Conservation (phyloP, 805 yeast species). For the Kodamaea leandrae region DNA sequence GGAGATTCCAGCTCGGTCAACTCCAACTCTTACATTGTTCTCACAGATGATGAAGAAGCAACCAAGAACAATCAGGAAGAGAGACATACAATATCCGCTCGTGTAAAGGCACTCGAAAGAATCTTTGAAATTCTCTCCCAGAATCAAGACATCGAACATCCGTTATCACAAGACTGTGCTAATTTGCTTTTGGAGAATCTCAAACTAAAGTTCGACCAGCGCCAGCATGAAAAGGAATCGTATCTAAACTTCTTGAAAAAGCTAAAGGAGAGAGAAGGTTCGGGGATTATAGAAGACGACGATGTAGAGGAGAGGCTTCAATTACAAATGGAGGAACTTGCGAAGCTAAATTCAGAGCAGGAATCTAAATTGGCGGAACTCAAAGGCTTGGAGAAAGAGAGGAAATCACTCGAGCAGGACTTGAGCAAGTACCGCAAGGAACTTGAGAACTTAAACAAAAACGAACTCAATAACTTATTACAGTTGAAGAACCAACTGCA, state of each 20-base stretch:
- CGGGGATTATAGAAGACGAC: conserved; percentile 12
- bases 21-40: conserved; percentile 14
- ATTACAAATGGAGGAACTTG: conserved; percentile 33
- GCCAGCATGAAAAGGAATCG: conserved; percentile 72
- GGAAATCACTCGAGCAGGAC: conserved; percentile 47
- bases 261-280: conserved; percentile 39
- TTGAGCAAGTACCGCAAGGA: conserved; percentile 44
- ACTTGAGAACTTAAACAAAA: conserved; percentile 29
- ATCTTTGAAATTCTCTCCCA: conserved; percentile 68
- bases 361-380: conserved; percentile 31
- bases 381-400: conserved; percentile 39
- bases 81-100: conserved; percentile 39
- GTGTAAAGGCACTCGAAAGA: conserved; percentile 54
- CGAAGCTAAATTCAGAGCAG: conserved; percentile 40
- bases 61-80: conserved; percentile 4
- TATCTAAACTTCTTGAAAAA: conserved; percentile 72
- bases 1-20: conserved; percentile 3
- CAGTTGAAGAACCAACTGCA: conserved; percentile 54
- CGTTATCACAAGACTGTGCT: conserved; percentile 87
- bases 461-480: conserved; percentile 47
- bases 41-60: conserved; percentile 8
- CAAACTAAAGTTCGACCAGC: conserved; percentile 66
- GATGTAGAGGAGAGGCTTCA: conserved; percentile 27
- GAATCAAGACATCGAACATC: conserved; percentile 74
- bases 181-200: conserved; percentile 60